These are phyloP conservation scores for Endogone sp. DNA, from an alignment of 192 early-diverging fungal genomes.

Conservation along the genomic window DNA sequence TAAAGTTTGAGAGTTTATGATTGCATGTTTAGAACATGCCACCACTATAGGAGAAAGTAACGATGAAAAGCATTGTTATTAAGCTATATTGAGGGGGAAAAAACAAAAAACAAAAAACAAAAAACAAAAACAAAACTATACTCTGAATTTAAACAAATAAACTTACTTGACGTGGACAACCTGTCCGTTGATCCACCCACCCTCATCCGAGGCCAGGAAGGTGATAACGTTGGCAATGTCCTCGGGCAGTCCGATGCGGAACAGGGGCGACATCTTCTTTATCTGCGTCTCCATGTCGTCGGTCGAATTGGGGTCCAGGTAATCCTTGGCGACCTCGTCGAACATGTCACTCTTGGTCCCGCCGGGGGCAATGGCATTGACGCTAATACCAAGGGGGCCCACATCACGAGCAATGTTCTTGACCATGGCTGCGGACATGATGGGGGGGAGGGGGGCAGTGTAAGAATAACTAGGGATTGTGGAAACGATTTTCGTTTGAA, in stretches of 20 bases:
- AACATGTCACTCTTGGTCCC: background rate
- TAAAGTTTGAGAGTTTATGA: no score
- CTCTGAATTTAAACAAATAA: no score
- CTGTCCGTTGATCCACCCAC: background rate
- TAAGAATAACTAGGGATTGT: no score
- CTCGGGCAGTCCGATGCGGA: background rate
- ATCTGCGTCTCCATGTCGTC: background rate
- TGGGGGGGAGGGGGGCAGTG: no score
- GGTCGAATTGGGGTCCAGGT: constrained; percentile 1
- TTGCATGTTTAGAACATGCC: no score
- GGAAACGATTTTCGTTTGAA: no score
- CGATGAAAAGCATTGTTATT: no score
- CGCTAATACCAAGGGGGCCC: background rate
- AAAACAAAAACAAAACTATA: no score
- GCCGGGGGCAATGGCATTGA: background rate
- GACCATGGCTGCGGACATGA: no score
- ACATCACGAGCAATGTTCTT: background rate
- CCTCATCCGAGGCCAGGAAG: background rate
- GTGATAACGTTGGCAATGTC: background rate
- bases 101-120: no score
- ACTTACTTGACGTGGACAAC: constrained; percentile 1
- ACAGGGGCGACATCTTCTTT: background rate
- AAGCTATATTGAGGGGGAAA: no score
- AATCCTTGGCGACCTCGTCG: background rate
- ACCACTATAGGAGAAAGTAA: no score